Conservation (phyloP, 495 filamentous ascomycete species). For the Talaromyces thailandensis region DNA sequence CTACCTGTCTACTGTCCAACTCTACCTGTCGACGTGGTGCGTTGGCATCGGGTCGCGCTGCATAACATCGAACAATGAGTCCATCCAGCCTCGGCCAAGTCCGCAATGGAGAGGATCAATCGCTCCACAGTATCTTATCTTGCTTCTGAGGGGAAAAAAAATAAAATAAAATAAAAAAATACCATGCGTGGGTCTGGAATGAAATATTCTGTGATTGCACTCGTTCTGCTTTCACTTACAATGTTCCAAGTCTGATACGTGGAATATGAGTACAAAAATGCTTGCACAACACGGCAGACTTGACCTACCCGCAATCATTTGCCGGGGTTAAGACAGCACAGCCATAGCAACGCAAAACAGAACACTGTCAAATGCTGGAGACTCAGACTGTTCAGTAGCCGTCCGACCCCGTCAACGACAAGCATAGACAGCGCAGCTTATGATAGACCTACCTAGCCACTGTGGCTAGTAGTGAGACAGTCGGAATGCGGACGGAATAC, state of each 20-base stretch:
- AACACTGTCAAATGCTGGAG: not conserved
- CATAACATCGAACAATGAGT: not conserved
- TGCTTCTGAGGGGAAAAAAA: not conserved
- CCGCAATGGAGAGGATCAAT: not conserved
- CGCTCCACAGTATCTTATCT: not conserved
- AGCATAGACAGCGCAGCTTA: not conserved
- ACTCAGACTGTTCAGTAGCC: not conserved
- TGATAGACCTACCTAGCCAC: not conserved
- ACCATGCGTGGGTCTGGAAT: not conserved
- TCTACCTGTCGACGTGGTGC: not conserved
- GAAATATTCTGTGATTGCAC: not conserved
- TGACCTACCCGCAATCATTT: not conserved
- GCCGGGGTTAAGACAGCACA: not conserved
- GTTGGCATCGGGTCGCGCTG: not conserved
- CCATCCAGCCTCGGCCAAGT: not conserved
- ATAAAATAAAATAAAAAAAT: not conserved
- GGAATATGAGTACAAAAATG: not conserved
- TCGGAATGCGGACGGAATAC: not conserved
- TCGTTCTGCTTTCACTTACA: not conserved
- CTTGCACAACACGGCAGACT: not conserved
- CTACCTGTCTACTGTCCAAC: not conserved
- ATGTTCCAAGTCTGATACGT: not conserved
- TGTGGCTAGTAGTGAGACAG: not conserved
- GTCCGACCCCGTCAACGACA: too few species aligned
- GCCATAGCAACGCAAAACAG: not conserved